Base-by-base conservation (phyloP, 805 yeast genomes). In the Candida tallmaniae region DNA sequence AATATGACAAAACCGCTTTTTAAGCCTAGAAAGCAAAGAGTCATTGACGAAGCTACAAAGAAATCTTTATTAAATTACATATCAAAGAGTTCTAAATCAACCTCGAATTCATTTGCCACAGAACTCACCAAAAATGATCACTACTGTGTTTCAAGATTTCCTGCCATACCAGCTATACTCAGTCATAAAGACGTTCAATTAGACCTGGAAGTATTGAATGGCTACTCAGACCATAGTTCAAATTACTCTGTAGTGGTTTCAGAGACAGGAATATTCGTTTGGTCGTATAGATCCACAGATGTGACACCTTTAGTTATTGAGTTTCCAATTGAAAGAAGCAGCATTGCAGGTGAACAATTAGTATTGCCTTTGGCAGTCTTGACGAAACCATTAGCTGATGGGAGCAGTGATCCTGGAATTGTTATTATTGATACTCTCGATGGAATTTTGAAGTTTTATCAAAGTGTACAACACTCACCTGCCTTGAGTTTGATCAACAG, bases 381-480 rank as follows among this genome's bases (percentile, higher is more conserved):
- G 23, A 75, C 84, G 1, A 51, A 68, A 8, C 80, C 90, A 3
- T 56, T 76, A 5, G 71, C 74, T 4, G 77, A 79, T 2, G 54
- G 65, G 11, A 42, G 53, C 20, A 47, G 48, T 24, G 74, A 69
- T 44, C 90, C 94, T 0, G 96, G 96, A 7, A 58, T 87, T 25
- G 78, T 83, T 5, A 72, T 81, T 5, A 66, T 85, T 14, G 76
- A 80, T 48, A 64, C 80, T 1, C 52, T 65, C 13, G 47, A 76
- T 0, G 95, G 96, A 0, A 50, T 56, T 13, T 56, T 83, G 31
- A 70, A 72, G 17, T 88, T 80, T 55, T 83, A 81, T 62, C 95
- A 85, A 49, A 75, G 85, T 35, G 76, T 86, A 9, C 80, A 76
- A 42, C 74, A 74, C 39, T 83, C 87, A 0, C 78, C 87, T 0